Evolutionary conservation across 768 basidiomycete genomes (phyloP), one percentile per base, ranked within the genome.

Genomic region (Psilocybe cyanescens): DNA sequence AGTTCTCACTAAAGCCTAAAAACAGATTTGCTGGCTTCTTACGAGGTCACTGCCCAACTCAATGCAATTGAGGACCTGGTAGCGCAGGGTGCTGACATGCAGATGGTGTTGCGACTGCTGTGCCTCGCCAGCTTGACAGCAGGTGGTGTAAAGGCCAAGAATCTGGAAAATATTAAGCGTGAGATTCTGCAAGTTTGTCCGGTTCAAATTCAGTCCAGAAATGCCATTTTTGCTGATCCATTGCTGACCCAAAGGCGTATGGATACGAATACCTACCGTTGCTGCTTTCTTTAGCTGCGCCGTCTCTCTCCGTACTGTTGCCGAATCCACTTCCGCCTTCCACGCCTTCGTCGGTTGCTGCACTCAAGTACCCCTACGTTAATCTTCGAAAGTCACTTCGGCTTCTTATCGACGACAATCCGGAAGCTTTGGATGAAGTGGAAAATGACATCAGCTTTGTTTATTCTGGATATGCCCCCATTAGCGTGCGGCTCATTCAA

Each of bases 401-500:
- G 30, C 84, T 99, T n/a, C 81, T 99, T 14, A 94, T 97, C 69
- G 97, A 99, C 65, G 94, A 95, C 62, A 87, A 79, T 62, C 82
- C 84, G 50, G 91, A 93, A 67, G 86, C 86, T 8, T 74, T 89
- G 30, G 91, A 91, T 62, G 91, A 92, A 69, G 82, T 91, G 35
- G 95, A 97, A 70, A 94, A 94, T 70, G 97, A 99, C 74, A 93
- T 98, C 73, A 90, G 92, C 62, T 99, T 92, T 72, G 92, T 94
- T 37, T 99, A 97, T 77, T 97, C 95, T 0, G 97, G 97, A 17
- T 99, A 95, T 73, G 97, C 97, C 1, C 97, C 97, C 12, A 86
- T 99, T 65, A 93, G 90, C 71, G 76, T 98, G 28, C 86, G 97
- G 35, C 83, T 99, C 7, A 90, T 99, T 2, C 97, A 99, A 76